Evolutionary conservation across 805 yeast species (phyloP).

Genomic region (Starmerella floricola): DNA sequence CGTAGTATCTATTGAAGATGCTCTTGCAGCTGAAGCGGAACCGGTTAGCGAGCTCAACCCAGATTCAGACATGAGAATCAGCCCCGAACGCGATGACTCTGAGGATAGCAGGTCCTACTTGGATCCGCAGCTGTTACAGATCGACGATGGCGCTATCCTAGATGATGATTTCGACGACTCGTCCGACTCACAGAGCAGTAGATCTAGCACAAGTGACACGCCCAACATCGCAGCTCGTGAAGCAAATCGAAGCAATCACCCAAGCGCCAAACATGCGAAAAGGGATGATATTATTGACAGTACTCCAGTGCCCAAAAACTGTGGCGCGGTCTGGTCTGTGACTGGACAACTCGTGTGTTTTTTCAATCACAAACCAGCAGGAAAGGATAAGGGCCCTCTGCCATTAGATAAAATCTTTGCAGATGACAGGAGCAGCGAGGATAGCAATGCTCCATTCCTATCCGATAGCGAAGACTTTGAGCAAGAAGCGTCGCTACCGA

Average conservation of each 20-base stretch:
- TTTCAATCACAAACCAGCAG: constrained; percentile 36
- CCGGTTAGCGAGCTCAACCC: constrained; percentile 22
- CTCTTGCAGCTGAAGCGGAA: constrained; percentile 8
- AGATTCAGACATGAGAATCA: neutral
- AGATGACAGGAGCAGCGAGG: constrained; percentile 14
- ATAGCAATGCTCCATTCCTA: constrained; percentile 14
- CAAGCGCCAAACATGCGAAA: neutral
- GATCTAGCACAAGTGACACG: neutral
- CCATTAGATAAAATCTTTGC: constrained; percentile 23
- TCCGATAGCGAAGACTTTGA: constrained; percentile 22
- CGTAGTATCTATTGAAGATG: constrained; percentile 17
- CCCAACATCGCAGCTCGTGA: neutral
- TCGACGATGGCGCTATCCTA: constrained; percentile 29
- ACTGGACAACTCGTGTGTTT: constrained; percentile 73
- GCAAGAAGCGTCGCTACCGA: neutral
- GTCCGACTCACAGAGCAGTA: neutral
- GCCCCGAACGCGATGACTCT: neutral
- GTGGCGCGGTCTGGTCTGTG: constrained; percentile 82
- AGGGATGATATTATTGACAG: constrained; percentile 42
- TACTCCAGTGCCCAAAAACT: constrained; percentile 84
- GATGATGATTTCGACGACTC: constrained; percentile 19
- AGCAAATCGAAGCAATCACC: constrained; percentile 15
- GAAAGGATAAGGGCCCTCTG: constrained; percentile 15
- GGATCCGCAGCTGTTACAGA: constrained; percentile 9
- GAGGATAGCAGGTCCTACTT: neutral